Evolutionary conservation across 345 rosid species (phyloP), one percentile per base, ranked within the genome.

Genomic region (Durio zibethinus): DNA sequence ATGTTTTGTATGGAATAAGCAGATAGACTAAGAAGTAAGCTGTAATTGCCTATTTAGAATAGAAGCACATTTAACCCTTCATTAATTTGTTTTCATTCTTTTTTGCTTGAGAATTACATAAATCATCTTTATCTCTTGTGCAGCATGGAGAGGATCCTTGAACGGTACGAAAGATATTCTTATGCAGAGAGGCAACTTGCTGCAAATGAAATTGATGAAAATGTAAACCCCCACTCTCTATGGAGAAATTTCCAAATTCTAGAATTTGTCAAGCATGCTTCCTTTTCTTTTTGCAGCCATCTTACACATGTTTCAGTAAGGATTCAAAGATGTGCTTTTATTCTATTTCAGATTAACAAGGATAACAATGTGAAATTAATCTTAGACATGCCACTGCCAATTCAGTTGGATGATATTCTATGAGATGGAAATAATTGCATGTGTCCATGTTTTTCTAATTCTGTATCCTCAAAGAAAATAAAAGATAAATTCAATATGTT

Each of bases 121-220:
- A 60, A 45, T 60, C 56, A 35, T 63, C 23, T 45, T 60, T 15
- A 53, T 67, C 56, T 68, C 16, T 53, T 50, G 73, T 69, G 67
- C 93, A 95, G 99, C 88, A 95, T 95, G 99, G 99, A 93, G 78
- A 91, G 85, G 84, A 91, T 95, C 68, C 93, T 95, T 23, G 99
- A 93, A 85, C 90, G 98, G 27, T 89, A 95, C 54, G 99, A 95
- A 85, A 86, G 99, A 81, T 91, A 88, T 54, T 86, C 93, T 16
- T 91, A 88, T 72, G 90, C 89, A 20, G 99, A 90, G 78, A 95
- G 89, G 80, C 97, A 89, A 80, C 84, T 85, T 77, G 80, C 77
- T 68, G 79, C 88, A 36, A 83, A 81, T 74, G 87, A 84, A 2
- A 38, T 72, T 53, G 86, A 87, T 52, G 78, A 84, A 74, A 77